A percentile compares a stretch with the other conserved stretches of the same genome.
Conservation (phyloP, 2,329 filamentous ascomycete species). For the Juglanconis oblonga region DNA sequence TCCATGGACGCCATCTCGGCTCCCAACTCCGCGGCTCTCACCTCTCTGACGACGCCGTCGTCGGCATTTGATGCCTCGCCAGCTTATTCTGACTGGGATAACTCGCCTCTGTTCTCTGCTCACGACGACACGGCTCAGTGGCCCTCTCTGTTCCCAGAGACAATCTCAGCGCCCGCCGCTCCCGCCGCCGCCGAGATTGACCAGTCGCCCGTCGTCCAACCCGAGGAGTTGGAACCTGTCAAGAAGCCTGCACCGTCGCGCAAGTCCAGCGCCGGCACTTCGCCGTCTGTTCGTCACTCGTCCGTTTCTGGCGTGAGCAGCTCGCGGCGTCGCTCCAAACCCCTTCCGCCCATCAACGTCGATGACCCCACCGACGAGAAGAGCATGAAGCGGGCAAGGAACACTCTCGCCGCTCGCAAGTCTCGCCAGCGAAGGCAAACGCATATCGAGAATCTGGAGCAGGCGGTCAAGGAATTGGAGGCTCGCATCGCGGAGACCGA, state of each 20-base stretch:
- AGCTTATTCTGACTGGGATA: constrained; percentile 31
- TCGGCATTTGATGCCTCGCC: neutral
- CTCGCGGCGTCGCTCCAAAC: constrained; percentile 75
- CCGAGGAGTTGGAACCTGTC: constrained; percentile 48
- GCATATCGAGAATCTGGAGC: constrained; percentile 71
- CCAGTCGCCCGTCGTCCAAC: constrained; percentile 40
- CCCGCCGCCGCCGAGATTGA: constrained; percentile 29
- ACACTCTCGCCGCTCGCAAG: constrained; percentile 90
- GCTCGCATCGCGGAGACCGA: constrained; percentile 25
- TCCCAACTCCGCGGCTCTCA: constrained; percentile 78
- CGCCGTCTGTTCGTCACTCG: constrained; percentile 57
- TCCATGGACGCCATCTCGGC: constrained; percentile 65
- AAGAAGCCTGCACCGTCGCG: constrained; percentile 40
- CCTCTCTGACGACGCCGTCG: constrained; percentile 80
- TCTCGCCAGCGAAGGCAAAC: constrained; percentile 83
- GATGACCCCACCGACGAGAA: constrained; percentile 70
- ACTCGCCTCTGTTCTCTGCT: constrained; percentile 68
- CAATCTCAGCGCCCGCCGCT: neutral
- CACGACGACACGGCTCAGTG: constrained; percentile 60
- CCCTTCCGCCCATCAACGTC: constrained; percentile 73
- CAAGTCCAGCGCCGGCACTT: constrained; percentile 46
- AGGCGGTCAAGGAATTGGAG: constrained; percentile 66
- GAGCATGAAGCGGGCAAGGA: constrained; percentile 91
- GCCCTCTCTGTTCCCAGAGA: constrained; percentile 70
- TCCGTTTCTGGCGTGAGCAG: constrained; percentile 64